A percentile compares a stretch with the other conserved stretches of the same genome.
phyloP scores from a whole-genome alignment of 2,329 filamentous ascomycete genomes.

The Cladophialophora yegresii region DNA sequence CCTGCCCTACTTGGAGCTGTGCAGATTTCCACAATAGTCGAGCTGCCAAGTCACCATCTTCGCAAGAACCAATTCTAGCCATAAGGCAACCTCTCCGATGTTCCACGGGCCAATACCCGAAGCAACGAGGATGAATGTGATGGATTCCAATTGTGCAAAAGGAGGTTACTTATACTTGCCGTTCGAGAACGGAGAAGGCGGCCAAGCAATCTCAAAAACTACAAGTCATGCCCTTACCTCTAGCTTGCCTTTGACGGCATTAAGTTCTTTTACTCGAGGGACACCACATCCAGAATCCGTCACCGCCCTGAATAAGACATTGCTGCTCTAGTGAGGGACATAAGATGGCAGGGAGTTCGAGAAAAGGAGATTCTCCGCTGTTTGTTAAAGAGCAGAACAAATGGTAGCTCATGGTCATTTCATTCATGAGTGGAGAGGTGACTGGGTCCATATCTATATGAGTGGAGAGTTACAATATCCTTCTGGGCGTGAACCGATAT shows the following conservation, averaged over 20 bases:
- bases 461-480: conserved; percentile 16
- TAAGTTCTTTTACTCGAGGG: background rate
- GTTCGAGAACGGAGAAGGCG: background rate
- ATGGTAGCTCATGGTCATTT: background rate
- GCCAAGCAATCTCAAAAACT: background rate
- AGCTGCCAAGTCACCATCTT: too few species aligned
- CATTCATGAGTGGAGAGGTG: conserved; percentile 11
- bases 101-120: background rate
- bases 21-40: too few species aligned
- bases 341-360: background rate
- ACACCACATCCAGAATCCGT: background rate
- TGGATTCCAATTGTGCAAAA: background rate
- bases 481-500: background rate
- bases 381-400: background rate
- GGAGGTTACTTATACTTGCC: background rate
- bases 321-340: background rate
- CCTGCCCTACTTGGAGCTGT: too few species aligned
- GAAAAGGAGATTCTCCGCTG: background rate
- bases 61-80: too few species aligned
- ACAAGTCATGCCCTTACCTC: background rate
- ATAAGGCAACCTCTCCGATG: too few species aligned
- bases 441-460: conserved; percentile 10
- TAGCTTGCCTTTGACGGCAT: background rate
- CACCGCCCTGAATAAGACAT: background rate
- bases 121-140: background rate